These are phyloP conservation scores for Clavulina sp. DNA, from an alignment of 768 basidiomycete species.

Conservation along the genomic window DNA sequence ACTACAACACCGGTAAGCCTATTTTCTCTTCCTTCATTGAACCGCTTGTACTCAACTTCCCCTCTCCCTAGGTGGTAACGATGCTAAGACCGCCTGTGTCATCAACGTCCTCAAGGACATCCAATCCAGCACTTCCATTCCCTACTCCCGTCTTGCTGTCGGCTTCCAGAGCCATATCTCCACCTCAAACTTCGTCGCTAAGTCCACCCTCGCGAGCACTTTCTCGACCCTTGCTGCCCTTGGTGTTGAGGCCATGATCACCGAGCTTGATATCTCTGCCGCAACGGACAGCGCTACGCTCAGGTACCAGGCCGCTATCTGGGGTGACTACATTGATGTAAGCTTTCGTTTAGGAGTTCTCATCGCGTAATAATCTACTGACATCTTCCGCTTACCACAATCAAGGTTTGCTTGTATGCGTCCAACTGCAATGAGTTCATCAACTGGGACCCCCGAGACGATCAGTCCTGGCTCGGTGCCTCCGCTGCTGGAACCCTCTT, in stretches of 20 bases:
- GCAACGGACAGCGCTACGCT: no score
- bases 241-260: no score
- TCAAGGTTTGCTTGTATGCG: constrained; percentile 10
- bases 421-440: constrained; percentile 10
- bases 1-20: not conserved
- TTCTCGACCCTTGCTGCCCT: no score
- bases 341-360: no score
- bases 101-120: constrained; percentile 2
- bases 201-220: no score
- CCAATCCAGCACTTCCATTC: not conserved
- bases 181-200: no score
- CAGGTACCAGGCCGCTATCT: no score
- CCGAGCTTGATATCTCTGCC: no score
- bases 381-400: constrained; percentile 5
- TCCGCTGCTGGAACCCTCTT: not conserved
- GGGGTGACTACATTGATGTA: no score
- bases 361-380: constrained; percentile 4
- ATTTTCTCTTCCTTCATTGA: no score
- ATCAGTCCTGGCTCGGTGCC: constrained; percentile 6
- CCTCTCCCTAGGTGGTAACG: constrained; percentile 5
- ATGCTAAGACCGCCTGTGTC: constrained; percentile 6
- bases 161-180: constrained; percentile 5
- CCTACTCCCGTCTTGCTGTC: constrained; percentile 4
- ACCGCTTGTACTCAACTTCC: no score
- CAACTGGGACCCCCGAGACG: constrained; percentile 9